Evolutionary conservation across 169 alveolate species (phyloP).

Genomic region (Amoebophrya sp.): DNA sequence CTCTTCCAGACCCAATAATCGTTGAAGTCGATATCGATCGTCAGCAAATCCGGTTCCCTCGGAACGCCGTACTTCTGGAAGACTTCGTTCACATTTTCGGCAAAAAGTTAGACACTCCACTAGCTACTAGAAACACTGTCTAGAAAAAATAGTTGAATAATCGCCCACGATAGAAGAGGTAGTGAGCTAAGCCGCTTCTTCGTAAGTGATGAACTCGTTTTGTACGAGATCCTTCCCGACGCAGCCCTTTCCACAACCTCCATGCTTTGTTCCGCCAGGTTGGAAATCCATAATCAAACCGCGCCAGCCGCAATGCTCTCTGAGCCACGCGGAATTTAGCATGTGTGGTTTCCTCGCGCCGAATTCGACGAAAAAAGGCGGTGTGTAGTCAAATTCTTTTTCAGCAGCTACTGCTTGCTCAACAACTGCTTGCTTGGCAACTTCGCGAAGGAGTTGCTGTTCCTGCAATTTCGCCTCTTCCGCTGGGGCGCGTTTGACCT

Average conservation of each 20-base stretch:
- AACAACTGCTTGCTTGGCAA: too few relatives aligned
- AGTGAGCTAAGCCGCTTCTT: too few relatives aligned
- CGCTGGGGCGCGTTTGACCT: too few relatives aligned
- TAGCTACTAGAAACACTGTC: too few relatives aligned
- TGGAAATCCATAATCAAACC: conserved; percentile 30
- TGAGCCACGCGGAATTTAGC: background rate
- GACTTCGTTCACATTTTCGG: conserved; percentile 18
- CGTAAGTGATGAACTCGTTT: conserved; percentile 15
- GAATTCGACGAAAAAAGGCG: conserved; percentile 5
- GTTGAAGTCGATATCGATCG: conserved; percentile 30
- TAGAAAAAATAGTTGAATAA: too few relatives aligned
- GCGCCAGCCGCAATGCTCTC: conserved; percentile 20
- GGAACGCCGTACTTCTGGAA: conserved; percentile 14
- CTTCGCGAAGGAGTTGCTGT: too few relatives aligned
- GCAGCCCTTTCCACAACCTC: conserved; percentile 29
- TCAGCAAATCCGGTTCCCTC: conserved; percentile 6
- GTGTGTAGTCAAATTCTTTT: too few relatives aligned
- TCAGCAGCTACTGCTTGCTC: too few relatives aligned
- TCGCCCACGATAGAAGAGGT: too few relatives aligned
- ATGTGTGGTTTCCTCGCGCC: conserved; percentile 31
- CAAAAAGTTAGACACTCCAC: too few relatives aligned
- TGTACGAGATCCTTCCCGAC: conserved; percentile 16
- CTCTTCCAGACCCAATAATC: background rate
- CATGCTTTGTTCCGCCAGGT: conserved; percentile 17
- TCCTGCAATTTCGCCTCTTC: too few relatives aligned